These are phyloP conservation scores for Reticulomyxa filosa DNA, from an alignment of 78 protist genomes.

Conservation along the genomic window DNA sequence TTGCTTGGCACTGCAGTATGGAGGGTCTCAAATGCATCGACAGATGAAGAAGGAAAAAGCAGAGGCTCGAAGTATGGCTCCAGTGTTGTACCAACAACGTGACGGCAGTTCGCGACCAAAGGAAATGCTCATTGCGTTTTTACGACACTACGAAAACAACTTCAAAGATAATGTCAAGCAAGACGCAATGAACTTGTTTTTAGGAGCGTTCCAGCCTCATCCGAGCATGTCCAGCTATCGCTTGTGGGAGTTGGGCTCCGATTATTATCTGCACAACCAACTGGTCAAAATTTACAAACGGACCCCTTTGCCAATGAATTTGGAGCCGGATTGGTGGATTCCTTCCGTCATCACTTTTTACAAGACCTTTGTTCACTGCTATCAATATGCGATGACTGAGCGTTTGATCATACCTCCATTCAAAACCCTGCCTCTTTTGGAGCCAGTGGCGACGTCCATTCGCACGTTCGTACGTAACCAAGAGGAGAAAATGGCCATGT, in stretches of 20 bases:
- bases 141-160: constrained; percentile 8
- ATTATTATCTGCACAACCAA: constrained; percentile 52
- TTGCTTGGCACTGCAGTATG: constrained; percentile 16
- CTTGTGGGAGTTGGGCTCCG: constrained; percentile 52
- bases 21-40: constrained; percentile 20
- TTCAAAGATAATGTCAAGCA: constrained; percentile 2
- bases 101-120: constrained; percentile 8
- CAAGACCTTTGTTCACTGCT: too few relatives aligned
- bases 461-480: too few relatives aligned
- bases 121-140: neutral
- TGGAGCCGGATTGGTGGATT: too few relatives aligned
- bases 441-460: too few relatives aligned
- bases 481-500: too few relatives aligned
- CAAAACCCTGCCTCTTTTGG: too few relatives aligned
- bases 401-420: too few relatives aligned
- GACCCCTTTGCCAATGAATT: too few relatives aligned
- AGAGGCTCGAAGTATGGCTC: neutral
- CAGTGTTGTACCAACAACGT: neutral
- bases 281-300: too few relatives aligned
- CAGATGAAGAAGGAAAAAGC: constrained; percentile 1
- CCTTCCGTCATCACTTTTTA: too few relatives aligned
- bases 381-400: too few relatives aligned
- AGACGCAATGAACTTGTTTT: constrained; percentile 55
- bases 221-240: too few relatives aligned
- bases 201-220: constrained; percentile 36